Evolutionary conservation across 257 asterid genomes (phyloP).

Genomic region (Scutellaria galericulata): DNA sequence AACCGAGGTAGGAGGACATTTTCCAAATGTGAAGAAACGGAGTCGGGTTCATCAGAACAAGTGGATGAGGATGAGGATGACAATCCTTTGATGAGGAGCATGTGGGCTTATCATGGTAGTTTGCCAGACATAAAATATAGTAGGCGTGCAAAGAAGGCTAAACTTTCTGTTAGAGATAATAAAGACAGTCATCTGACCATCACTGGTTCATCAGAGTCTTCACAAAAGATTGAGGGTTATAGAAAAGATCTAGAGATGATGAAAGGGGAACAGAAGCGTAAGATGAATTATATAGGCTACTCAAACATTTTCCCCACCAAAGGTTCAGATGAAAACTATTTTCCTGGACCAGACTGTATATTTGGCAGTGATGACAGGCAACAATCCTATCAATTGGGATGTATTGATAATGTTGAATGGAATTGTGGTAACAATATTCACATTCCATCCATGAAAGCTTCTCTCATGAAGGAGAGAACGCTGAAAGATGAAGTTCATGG

Average conservation of each 20-base stretch:
- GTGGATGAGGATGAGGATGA: constrained; percentile 63
- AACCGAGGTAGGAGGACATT: constrained; percentile 50
- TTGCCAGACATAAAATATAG: constrained; percentile 58
- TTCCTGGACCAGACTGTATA: too few relatives aligned
- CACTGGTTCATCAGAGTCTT: constrained; percentile 57
- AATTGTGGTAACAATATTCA: too few relatives aligned
- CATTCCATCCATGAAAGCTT: too few relatives aligned
- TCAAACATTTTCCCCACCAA: too few relatives aligned
- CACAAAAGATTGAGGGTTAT: constrained; percentile 48
- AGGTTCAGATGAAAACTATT: too few relatives aligned
- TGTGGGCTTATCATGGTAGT: constrained; percentile 85
- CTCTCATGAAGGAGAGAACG: too few relatives aligned
- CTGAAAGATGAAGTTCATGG: too few relatives aligned
- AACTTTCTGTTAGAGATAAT: constrained; percentile 55
- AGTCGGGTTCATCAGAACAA: constrained; percentile 91
- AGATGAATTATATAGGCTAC: constrained; percentile 54
- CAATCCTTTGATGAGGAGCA: constrained; percentile 87
- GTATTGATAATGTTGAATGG: too few relatives aligned
- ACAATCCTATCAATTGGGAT: too few relatives aligned
- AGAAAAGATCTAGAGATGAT: constrained; percentile 49
- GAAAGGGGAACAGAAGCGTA: constrained; percentile 64
- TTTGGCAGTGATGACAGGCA: too few relatives aligned
- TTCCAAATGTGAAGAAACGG: constrained; percentile 78
- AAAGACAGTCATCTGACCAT: constrained; percentile 47
- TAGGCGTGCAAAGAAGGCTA: constrained; percentile 47